These are phyloP conservation scores for Fusarium sp. DNA, from an alignment of 2,329 filamentous ascomycete species.

Conservation along the genomic window DNA sequence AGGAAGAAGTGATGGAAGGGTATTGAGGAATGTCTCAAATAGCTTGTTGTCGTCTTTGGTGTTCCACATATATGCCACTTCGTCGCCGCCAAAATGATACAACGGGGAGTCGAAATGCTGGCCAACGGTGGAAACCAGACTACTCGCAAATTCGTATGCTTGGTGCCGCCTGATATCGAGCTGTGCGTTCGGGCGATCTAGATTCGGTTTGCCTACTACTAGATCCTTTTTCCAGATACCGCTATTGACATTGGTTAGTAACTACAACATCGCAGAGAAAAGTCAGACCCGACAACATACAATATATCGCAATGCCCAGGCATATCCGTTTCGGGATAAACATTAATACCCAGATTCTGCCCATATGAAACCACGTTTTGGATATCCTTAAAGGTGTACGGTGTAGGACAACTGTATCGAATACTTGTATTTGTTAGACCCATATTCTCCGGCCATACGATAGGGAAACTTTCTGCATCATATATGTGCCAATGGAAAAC, in stretches of 20 bases:
- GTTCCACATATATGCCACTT: slow-evolving; percentile 16
- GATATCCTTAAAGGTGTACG: background rate
- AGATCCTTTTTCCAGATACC: slow-evolving; percentile 14
- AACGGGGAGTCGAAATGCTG: background rate
- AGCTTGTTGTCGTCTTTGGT: slow-evolving; percentile 9
- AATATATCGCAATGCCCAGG: slow-evolving; percentile 19
- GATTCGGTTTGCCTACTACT: slow-evolving; percentile 7
- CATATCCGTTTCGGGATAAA: slow-evolving; percentile 21
- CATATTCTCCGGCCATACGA: background rate
- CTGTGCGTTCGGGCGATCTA: background rate
- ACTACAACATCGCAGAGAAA: accelerated
- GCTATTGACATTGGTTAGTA: background rate
- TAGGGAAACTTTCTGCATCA: slow-evolving; percentile 18
- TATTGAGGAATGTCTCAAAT: slow-evolving; percentile 2
- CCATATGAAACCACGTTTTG: background rate
- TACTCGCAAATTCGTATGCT: background rate
- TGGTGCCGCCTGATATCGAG: slow-evolving; percentile 6
- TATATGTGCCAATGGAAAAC: slow-evolving; percentile 29
- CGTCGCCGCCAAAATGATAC: slow-evolving; percentile 19
- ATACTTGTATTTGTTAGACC: slow-evolving; percentile 12
- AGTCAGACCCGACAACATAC: background rate
- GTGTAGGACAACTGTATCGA: background rate
- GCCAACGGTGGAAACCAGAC: background rate
- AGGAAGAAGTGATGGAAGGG: background rate
- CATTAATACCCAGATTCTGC: background rate